Evolutionary conservation across 2,329 filamentous ascomycete genomes (phyloP), one percentile per base, ranked within the genome.

Genomic region (Phaeomoniella chlamydospora): DNA sequence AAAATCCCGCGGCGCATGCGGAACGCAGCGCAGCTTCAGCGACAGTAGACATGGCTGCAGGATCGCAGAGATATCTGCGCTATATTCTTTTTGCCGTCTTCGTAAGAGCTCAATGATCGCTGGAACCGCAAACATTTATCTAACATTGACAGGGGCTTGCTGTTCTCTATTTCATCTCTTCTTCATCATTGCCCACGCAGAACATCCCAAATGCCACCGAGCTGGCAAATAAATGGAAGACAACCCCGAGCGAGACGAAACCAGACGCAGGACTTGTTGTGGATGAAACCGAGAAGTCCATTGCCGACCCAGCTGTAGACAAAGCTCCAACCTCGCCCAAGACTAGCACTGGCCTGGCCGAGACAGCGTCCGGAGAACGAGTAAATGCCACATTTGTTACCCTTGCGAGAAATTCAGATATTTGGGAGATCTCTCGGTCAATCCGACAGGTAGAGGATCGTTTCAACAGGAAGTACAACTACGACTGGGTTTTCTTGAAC

Each of bases 401-500:
- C 15, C 73, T 98, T 41, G 90, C 90, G 37, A 80, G 90, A 51
- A 98, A 98, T 64, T 71, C 67, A 38, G 90, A 98, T 54, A 65
- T 96, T 17, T 98, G 90, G 90, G 90, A 98, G 35, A 94, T 98
- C 53, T 83, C 86, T 42, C 77, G 85, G 52, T 94, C 87, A 10
- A 98, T 98, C 53, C 84, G 90, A 38, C 84, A 94, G 54, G 77
- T 98, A 38, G 90, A 98, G 62, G 90, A 98, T 59, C 83, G 90
- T 53, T 98, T 98, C 75, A 98, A 98, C 66, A 76, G 77, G 51
- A 82, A 88, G 51, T 96, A 82, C 67, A 79, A 93, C 66, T 98
- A 98, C 62, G 88, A 96, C 56, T 98, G 92, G 92, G 88, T 98
- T 36, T 98, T 98, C 65, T 67, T 98, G 42, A 98, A 98, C 61